A percentile compares a stretch with the other conserved stretches of the same genome.
phyloP scores from a whole-genome alignment of 306 rosid species.

The Glycine latifolia region DNA sequence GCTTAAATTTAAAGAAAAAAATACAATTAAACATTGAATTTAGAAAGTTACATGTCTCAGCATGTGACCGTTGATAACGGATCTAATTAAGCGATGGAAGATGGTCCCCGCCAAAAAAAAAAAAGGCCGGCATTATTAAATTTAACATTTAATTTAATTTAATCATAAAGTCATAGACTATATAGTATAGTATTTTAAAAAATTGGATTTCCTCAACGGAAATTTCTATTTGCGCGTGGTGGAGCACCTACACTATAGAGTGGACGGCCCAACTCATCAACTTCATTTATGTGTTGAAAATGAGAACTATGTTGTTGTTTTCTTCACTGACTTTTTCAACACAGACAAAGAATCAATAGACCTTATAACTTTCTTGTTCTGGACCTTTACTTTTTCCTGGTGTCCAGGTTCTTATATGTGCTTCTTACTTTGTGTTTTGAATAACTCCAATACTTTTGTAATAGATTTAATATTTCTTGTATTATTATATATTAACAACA shows the following conservation, averaged over 20 bases:
- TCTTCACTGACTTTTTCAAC: not conserved
- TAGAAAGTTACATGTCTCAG: not conserved
- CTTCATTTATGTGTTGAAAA: not conserved
- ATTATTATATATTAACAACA: too few species aligned
- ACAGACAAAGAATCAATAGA: not conserved
- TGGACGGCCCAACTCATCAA: not conserved
- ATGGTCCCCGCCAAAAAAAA: slow-evolving; percentile 34
- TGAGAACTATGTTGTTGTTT: not conserved
- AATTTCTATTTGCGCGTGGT: slow-evolving; percentile 35
- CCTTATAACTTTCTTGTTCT: not conserved
- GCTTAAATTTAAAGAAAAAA: not conserved
- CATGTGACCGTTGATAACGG: slow-evolving; percentile 58
- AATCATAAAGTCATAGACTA: slow-evolving; percentile 23
- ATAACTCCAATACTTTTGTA: not conserved
- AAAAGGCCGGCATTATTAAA: slow-evolving; percentile 45
- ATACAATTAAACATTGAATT: not conserved
- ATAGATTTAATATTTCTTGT: not conserved
- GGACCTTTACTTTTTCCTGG: not conserved
- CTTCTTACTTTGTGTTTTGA: not conserved
- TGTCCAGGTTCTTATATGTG: not conserved
- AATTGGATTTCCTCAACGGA: too few species aligned
- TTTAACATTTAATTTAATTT: not conserved
- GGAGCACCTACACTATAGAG: not conserved
- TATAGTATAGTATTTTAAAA: slow-evolving; percentile 44
- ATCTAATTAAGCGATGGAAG: slow-evolving; percentile 54